Conservation (phyloP, 768 basidiomycete species). For the Strobilomyces confusus region DNA sequence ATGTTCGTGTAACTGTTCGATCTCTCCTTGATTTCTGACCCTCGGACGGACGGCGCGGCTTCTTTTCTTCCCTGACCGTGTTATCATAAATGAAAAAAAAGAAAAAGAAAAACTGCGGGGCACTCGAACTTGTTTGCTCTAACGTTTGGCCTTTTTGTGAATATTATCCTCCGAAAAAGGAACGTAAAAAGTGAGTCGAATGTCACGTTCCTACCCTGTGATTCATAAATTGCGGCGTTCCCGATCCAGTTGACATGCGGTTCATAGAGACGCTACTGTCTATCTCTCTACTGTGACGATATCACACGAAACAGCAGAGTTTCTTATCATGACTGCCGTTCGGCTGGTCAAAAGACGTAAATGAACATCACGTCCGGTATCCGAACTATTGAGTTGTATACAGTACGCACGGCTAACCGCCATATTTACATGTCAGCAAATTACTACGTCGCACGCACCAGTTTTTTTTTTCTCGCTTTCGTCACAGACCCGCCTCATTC, state of each 20-base stretch:
- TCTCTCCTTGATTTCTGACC: conserved; percentile 1
- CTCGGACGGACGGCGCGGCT: conserved; percentile 3
- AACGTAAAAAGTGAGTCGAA: conserved; percentile 22
- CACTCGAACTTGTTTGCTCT: not conserved
- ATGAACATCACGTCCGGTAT: not conserved
- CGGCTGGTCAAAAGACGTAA: conserved; percentile 20
- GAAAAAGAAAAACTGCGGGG: conserved; percentile 12
- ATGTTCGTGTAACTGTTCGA: not conserved
- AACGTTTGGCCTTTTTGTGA: not conserved
- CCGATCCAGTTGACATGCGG: conserved; percentile 4
- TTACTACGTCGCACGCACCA: not conserved
- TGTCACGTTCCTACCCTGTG: not conserved
- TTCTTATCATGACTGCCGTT: conserved; percentile 3
- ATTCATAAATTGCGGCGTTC: conserved; percentile 8
- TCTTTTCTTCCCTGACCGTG: conserved; percentile 21
- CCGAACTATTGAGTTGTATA: conserved; percentile 2
- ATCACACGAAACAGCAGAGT: not conserved
- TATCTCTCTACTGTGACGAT: not conserved
- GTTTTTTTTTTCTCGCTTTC: conserved; percentile 4
- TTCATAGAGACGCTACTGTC: not conserved
- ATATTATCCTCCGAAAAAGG: not conserved
- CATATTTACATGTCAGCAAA: conserved; percentile 4
- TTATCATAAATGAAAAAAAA: conserved; percentile 14
- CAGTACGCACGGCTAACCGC: not conserved
- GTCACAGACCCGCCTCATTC: not conserved